These are phyloP conservation scores for Paspalum notatum DNA, from an alignment of 176 grass and related monocot genomes.

Conservation along the genomic window DNA sequence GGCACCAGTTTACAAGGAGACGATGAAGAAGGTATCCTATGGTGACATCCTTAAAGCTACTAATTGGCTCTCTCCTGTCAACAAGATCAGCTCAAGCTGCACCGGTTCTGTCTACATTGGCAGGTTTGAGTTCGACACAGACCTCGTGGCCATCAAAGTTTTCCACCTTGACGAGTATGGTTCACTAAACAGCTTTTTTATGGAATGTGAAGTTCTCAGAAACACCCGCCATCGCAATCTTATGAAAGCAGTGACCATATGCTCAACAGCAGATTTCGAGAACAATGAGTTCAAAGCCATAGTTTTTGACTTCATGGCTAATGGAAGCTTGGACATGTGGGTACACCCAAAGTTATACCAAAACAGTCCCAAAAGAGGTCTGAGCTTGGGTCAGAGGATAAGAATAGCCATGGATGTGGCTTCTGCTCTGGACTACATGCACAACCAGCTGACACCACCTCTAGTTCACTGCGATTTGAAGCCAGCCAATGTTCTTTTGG, in stretches of 20 bases:
- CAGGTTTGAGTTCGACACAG: slow-evolving; percentile 40
- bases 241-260: slow-evolving; percentile 36
- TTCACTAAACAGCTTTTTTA: slow-evolving; percentile 3
- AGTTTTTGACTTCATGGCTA: slow-evolving; percentile 51
- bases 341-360: slow-evolving; percentile 31
- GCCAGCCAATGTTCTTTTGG: slow-evolving; percentile 44
- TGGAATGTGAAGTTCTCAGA: slow-evolving; percentile 26
- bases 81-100: neutral
- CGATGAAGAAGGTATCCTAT: slow-evolving; percentile 46
- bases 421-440: slow-evolving; percentile 45
- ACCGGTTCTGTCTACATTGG: slow-evolving; percentile 46
- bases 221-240: slow-evolving; percentile 44
- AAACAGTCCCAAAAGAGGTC: slow-evolving; percentile 8
- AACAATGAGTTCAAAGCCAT: slow-evolving; percentile 47
- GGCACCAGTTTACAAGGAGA: neutral
- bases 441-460: slow-evolving; percentile 47
- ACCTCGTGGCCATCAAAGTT: slow-evolving; percentile 40
- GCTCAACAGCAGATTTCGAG: slow-evolving; percentile 36
- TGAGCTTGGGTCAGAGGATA: slow-evolving; percentile 42
- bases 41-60: slow-evolving; percentile 37
- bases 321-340: slow-evolving; percentile 50
- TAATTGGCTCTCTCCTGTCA: slow-evolving; percentile 36
- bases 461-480: slow-evolving; percentile 45
- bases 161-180: slow-evolving; percentile 25
- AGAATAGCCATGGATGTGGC: slow-evolving; percentile 25